Evolutionary conservation across 1,284 basidiomycete genomes (phyloP), one percentile per base, ranked within the genome.

Genomic region (Moesziomyces sp.): DNA sequence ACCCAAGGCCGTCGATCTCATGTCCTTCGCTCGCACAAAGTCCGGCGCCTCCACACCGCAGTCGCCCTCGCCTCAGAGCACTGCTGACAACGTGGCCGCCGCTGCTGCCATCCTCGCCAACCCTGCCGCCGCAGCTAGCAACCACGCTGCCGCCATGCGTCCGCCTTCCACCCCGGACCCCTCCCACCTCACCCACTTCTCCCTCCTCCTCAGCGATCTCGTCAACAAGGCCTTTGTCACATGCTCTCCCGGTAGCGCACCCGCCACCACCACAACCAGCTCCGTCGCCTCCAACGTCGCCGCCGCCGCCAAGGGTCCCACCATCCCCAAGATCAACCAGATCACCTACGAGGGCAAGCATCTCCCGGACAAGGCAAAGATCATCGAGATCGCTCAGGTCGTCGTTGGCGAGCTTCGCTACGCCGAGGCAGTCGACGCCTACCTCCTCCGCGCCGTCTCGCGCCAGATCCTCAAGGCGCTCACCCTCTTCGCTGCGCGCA

Each of bases 141-240:
- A 18, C 46, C 16, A 38, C 19, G 21, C 42, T 10, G 21, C 52
- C n/a, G 11, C 58, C 28, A 76, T 74, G 72, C 67, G 57, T 51
- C 72, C 72, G 7, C 72, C 72, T 28, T 63, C 63, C 23, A 67
- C 67, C 14, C 72, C 72, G 13, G 81, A 83, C 40, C 71, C 82
- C 8, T 75, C 77, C 5, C 82, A 80, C 48, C 65, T 82, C 44
- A 77, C 78, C 9, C 78, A 83, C 30, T 82, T 80, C 58, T 74
- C 76, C 2, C 70, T 83, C 11, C 63, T 62, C 34, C 69, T 83
- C 28, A 82, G 76, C 55, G 82, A 83, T 44, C 76, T 83, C 24
- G 78, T 83, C 46, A 83, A 82, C 71, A 77, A 79, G 56, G 77
- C 80, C 23, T 82, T 83, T 56, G 61, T 76, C 2, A 71, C 81